Base-by-base conservation (phyloP, 129 eudicot genomes). In the Sambucus nigra region DNA sequence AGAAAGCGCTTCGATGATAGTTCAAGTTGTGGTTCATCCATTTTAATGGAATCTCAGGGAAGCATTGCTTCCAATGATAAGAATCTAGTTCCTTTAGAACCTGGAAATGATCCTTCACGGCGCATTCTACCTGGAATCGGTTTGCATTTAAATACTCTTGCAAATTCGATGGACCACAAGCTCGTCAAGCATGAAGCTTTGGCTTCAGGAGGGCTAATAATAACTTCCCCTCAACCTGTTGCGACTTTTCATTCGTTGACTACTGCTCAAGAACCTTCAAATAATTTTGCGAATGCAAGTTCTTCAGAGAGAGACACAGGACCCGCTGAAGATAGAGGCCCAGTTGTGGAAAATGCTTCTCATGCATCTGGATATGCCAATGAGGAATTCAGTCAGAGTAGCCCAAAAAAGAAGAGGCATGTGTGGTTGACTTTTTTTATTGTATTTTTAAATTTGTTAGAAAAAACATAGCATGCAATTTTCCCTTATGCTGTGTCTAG, bases 341-440 rank as follows among this genome's bases (percentile, higher is more conserved):
- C 60, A 24, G 59, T 59, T 48, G 63, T 55, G 19, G 98, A 81
- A 62, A 79, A 78, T 69, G 68, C 71, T 63, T 64, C 69, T 45
- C 72, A 53, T 52, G 57, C 69, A 64, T 70, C 76, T 47, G 79
- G 55, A 22, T 63, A 47, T 60, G 62, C 33, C 28, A 75, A 72
- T 45, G 83, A 76, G 35, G 94, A 77, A 45, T 63, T 65, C 38
- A 71, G 65, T 63, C 96, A 72, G 61, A 69, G 60, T 77, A 82
- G 94, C 57, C 94, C 96, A 10, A 92, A 80, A 76, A 92, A 86
- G 80, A 92, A 82, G 62, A 82, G 84, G 99, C 63, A 72, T 32
- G 73, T 62, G 47, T 19, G n/a, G 10, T 64, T 13, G 33, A 24
- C 16, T 32, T 53, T 13, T 41, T 9, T 8, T 21, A 24, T 4